Base-by-base conservation (phyloP, 176 grass and related monocot species). In the Eragrostis curvula region DNA sequence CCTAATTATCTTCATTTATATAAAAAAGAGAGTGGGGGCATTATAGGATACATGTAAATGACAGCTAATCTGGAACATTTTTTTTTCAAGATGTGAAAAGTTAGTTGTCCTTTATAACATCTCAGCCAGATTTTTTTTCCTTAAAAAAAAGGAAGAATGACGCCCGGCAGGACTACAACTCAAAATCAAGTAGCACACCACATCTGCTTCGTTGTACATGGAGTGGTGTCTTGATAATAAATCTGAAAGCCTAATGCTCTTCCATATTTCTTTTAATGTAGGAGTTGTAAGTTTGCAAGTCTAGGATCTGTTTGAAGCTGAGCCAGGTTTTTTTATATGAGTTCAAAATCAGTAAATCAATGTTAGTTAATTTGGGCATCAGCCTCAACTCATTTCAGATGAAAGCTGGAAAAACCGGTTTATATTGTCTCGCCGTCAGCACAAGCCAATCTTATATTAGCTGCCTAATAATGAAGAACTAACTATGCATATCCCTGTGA, bases 401-500 rank as follows among this genome's bases (percentile, higher is more conserved):
- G 14, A 24, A 68, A 67, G 68, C 56, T 39, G 55, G 7, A 12
- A 75, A 84, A 84, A 59, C 42, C 9, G 15, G 13, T 3, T 32
- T 84, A 20, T 59, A 3, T 44, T 58, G 15, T 46, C 44, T 46
- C n/a, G 45, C 5, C 24, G 12, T 77, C 57, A 63, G 57, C n/a
- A 57, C 9, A 63, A 77, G 15, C 9, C 45, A 77, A 25, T 29
- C 74, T 66, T 66, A 50, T 18, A 39, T 39, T 40, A 50, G 44
- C 30, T 79, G 6, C 66, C 52, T 70, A 45, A 6, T 41, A 70
- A 78, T 39, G 58, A 58, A 53, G 7, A 77, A 76, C 49, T 77
- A 60, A 68, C 64, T 70, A 40, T 69, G 20, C 52, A 82, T 62
- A 44, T 82, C 62, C 43, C 45, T n/a, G 18, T 18, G 12, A 62